Evolutionary conservation across 2,329 filamentous ascomycete species (phyloP).

Genomic region (Paracoccidioides lutzii): DNA sequence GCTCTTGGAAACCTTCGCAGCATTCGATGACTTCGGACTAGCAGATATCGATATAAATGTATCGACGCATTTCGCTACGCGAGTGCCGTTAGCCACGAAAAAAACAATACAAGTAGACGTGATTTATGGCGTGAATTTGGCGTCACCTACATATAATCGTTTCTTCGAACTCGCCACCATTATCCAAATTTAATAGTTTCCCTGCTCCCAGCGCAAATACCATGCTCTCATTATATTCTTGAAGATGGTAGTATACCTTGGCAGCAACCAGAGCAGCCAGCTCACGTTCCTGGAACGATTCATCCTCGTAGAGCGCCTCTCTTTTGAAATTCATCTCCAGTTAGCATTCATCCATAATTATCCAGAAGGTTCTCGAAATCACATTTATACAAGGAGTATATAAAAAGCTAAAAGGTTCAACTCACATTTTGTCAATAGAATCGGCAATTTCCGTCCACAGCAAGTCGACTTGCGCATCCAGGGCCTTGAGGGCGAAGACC

Average conservation of each 20-base stretch:
- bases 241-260: slow-evolving; percentile 97
- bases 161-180: slow-evolving; percentile 90
- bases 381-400: background rate
- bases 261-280: slow-evolving; percentile 87
- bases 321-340: slow-evolving; percentile 35
- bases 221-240: slow-evolving; percentile 99
- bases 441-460: slow-evolving; percentile 96
- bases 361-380: background rate
- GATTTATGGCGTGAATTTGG: background rate
- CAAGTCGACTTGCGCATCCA: slow-evolving; percentile 93
- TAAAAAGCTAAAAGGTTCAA: background rate
- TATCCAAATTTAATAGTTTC: slow-evolving; percentile 85
- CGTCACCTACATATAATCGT: slow-evolving; percentile 67
- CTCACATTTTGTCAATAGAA: slow-evolving; percentile 84
- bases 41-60: slow-evolving; percentile 81
- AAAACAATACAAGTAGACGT: background rate
- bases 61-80: slow-evolving; percentile 79
- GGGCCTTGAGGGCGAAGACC: slow-evolving; percentile 84
- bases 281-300: slow-evolving; percentile 82
- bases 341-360: slow-evolving; percentile 2
- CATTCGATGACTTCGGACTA: slow-evolving; percentile 42
- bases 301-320: slow-evolving; percentile 95
- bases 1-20: slow-evolving; percentile 36
- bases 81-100: background rate
- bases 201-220: slow-evolving; percentile 90